These are phyloP conservation scores for Sextonia rubra DNA, from an alignment of 164 flowering plant genomes.

Conservation along the genomic window DNA sequence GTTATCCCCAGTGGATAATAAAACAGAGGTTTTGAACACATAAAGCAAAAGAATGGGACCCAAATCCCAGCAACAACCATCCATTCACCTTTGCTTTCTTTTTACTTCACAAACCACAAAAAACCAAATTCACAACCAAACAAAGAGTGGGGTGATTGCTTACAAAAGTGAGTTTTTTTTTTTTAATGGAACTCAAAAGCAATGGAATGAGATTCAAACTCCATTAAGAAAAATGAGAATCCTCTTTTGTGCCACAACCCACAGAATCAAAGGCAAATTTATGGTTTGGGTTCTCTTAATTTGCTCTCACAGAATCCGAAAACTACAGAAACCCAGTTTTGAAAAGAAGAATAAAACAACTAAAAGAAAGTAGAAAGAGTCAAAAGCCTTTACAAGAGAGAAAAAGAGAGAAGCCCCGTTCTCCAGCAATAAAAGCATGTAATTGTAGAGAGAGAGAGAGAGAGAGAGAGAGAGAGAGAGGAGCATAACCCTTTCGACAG, in stretches of 20 bases:
- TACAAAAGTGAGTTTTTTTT: background rate
- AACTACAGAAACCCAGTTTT: background rate
- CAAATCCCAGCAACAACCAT: conserved; percentile 3
- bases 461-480: background rate
- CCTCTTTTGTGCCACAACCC: background rate
- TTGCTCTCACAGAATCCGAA: background rate
- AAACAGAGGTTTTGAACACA: background rate
- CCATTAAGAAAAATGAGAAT: background rate
- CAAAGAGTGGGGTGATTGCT: background rate
- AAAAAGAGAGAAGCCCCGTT: background rate
- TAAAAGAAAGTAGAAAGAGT: background rate
- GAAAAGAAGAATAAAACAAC: background rate
- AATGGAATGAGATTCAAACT: conserved; percentile 2
- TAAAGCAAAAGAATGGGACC: background rate
- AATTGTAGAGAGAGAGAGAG: background rate
- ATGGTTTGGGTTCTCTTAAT: background rate
- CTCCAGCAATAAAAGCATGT: background rate
- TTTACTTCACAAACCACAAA: background rate
- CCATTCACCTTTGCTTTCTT: background rate
- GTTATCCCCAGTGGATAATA: background rate
- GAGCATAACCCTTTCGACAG: conserved; percentile 8
- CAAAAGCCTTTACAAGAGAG: background rate
- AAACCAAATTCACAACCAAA: background rate
- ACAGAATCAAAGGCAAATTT: background rate
- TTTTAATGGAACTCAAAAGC: background rate